phyloP scores from a whole-genome alignment of 2,329 filamentous ascomycete species.

The Tolypocladium sp. region DNA sequence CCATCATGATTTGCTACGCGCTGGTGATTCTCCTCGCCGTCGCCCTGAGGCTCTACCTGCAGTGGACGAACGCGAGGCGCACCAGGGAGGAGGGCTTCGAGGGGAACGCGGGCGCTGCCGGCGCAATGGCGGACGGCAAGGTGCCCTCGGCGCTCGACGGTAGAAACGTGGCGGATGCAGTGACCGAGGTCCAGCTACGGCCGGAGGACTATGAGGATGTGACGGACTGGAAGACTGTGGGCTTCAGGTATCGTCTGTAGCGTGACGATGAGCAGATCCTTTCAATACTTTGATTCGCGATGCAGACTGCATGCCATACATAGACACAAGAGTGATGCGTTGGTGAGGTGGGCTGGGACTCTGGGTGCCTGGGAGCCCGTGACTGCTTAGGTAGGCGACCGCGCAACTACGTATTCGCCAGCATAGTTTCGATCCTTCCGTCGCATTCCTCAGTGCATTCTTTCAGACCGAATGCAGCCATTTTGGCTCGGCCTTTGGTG shows the following conservation, averaged over 20 bases:
- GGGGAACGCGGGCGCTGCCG: conserved; percentile 32
- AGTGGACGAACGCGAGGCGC: conserved; percentile 33
- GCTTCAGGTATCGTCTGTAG: conserved; percentile 48
- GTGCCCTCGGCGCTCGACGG: conserved; percentile 16
- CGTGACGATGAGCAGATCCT: background rate
- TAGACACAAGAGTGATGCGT: too few relatives aligned
- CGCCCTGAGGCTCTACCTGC: conserved; percentile 36
- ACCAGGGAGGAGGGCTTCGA: conserved; percentile 31
- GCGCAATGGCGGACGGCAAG: conserved; percentile 27
- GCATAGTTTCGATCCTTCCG: too few relatives aligned
- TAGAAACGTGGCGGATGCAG: conserved; percentile 17
- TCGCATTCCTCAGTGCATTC: too few relatives aligned
- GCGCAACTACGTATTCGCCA: too few relatives aligned
- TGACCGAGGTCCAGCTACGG: conserved; percentile 26
- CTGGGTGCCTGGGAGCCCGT: too few relatives aligned
- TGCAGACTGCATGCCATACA: too few relatives aligned
- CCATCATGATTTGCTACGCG: conserved; percentile 48
- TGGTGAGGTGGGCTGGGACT: too few relatives aligned
- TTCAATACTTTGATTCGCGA: background rate
- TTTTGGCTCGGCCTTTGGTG: too few relatives aligned
- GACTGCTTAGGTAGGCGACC: too few relatives aligned
- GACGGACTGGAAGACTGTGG: conserved; percentile 50
- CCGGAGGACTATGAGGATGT: conserved; percentile 45
- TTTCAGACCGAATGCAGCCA: too few relatives aligned
- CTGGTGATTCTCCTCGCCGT: conserved; percentile 36